Evolutionary conservation across 2,329 filamentous ascomycete species (phyloP).

Genomic region (Penicillium griseofulvum): DNA sequence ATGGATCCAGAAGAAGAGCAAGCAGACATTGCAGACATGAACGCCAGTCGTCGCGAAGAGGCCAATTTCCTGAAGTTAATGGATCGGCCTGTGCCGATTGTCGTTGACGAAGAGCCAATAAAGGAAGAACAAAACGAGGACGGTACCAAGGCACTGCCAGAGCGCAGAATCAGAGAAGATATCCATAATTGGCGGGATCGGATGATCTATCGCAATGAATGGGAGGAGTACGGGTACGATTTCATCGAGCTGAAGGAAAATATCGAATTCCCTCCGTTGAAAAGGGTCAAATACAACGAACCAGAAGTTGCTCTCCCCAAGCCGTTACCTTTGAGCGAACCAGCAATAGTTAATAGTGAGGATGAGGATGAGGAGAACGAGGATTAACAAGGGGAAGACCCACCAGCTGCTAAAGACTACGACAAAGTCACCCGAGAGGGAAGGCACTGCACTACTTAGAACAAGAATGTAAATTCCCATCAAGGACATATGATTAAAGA

Average conservation of each 20-base stretch:
- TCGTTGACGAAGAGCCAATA: constrained; percentile 17
- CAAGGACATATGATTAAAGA: constrained; percentile 22
- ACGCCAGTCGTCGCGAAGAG: constrained; percentile 48
- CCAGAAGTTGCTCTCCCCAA: not conserved
- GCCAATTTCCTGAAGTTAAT: constrained; percentile 46
- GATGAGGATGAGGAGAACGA: not conserved
- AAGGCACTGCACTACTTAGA: not conserved
- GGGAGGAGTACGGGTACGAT: constrained; percentile 47
- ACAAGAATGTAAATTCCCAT: constrained; percentile 9
- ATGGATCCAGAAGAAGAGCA: constrained; percentile 43
- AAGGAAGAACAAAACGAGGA: constrained; percentile 21
- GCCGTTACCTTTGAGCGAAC: not conserved
- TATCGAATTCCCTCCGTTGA: constrained; percentile 30
- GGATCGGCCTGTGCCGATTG: constrained; percentile 21
- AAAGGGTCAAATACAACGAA: constrained; percentile 28
- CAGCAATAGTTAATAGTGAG: not conserved
- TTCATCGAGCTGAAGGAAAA: constrained; percentile 30
- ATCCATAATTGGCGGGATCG: constrained; percentile 49
- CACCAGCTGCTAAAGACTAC: not conserved
- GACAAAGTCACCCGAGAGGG: not conserved
- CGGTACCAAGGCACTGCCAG: constrained; percentile 20
- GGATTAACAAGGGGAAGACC: not conserved
- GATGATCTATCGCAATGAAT: constrained; percentile 48
- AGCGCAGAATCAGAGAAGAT: constrained; percentile 37
- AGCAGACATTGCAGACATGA: constrained; percentile 49